Base-by-base conservation (phyloP, 768 basidiomycete species). In the Agrocybe praecox region DNA sequence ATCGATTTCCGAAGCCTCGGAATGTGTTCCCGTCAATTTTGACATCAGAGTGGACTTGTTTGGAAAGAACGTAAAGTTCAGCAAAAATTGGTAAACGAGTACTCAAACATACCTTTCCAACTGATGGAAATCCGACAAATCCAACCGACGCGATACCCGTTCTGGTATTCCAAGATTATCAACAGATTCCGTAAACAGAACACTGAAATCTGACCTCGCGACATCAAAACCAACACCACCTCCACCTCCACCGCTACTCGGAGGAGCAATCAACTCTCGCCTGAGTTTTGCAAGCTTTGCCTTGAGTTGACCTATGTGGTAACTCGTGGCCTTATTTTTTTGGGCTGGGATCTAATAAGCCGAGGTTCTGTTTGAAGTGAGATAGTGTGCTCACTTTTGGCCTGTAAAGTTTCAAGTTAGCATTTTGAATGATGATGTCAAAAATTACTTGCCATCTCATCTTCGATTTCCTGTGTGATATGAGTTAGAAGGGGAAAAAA, bases 101-200 rank as follows among this genome's bases (percentile, higher is more conserved):
- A 40, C 26, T 17, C 8, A 23, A n/a, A 53, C 65, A 32, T 49
- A 88, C 94, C 84, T 96, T 96, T 73, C 94, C 94, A 15, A 96
- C 94, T n/a, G 93, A 95, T 19, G 94, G 94, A 70, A 95, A 90
- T 22, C 91, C 89, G 44, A 89, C 87, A 67, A 96, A 97, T 26
- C 96, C 96, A 26, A 98, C 95, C 24, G 95, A 94, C 18, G 96
- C 97, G 64, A 99, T 90, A 71, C 97, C 97, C 17, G 97, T 99
- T 71, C 94, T 81, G 56, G 47, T 52, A 12, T 17, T 29, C 5
- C 26, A 45, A 21, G 34, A 22, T 46, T 23, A 26, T 24, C 45
- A 43, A 49, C 51, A 43, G 17, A 15, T 46, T 51, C 17, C 36
- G 43, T 45, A 11, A 8, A 49, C 1, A 46, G 14, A 29, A 22